Conservation (phyloP, 1,284 basidiomycete genomes). For the Marasmius sp. region DNA sequence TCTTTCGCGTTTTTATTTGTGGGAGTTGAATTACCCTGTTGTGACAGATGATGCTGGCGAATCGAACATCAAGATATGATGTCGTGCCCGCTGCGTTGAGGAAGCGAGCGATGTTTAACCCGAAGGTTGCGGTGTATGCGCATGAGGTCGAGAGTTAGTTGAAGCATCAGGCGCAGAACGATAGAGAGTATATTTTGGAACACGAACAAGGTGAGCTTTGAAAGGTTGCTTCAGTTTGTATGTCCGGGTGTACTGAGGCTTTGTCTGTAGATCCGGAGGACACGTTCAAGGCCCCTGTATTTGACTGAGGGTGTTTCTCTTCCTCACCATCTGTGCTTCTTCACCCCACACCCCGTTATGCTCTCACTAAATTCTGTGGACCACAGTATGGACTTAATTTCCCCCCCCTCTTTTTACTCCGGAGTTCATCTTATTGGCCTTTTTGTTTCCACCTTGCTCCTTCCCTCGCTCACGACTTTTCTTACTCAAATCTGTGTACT, state of each 20-base stretch:
- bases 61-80: conserved; percentile 63
- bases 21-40: not conserved
- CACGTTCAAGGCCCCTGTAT: too few relatives aligned
- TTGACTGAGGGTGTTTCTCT: too few relatives aligned
- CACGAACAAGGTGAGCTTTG: conserved; percentile 49
- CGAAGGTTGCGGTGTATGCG: conserved; percentile 50
- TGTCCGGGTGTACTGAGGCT: not conserved
- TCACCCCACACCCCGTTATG: too few relatives aligned
- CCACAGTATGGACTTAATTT: too few relatives aligned
- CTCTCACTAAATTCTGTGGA: too few relatives aligned
- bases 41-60: conserved; percentile 66
- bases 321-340: too few relatives aligned
- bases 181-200: conserved; percentile 52
- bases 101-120: conserved; percentile 49
- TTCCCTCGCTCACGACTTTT: too few relatives aligned
- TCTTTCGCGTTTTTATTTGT: conserved; percentile 1
- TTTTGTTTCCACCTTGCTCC: too few relatives aligned
- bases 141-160: conserved; percentile 53
- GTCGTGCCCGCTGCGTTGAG: conserved; percentile 60
- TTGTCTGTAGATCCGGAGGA: too few relatives aligned
- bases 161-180: conserved; percentile 55
- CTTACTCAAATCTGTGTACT: too few relatives aligned
- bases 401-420: too few relatives aligned
- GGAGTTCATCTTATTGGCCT: too few relatives aligned
- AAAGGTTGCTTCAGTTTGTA: not conserved